Evolutionary conservation across 306 rosid species (phyloP).

Genomic region (Boehmeria nivea): DNA sequence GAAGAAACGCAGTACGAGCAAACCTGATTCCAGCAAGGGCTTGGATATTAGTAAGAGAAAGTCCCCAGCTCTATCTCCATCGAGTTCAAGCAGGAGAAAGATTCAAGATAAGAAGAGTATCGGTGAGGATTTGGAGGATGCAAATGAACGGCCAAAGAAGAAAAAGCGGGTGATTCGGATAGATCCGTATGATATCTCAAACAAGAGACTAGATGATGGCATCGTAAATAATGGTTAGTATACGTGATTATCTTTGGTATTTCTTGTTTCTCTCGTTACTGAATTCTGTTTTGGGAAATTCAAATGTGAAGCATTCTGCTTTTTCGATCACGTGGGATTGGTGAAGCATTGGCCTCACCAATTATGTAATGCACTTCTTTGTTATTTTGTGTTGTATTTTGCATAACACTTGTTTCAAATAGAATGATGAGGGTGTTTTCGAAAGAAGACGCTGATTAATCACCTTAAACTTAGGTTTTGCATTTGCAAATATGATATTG

Average conservation of each 20-base stretch:
- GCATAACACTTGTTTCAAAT: too few relatives aligned
- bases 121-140: slow-evolving; percentile 31
- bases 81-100: slow-evolving; percentile 29
- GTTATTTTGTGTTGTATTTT: too few relatives aligned
- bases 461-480: too few relatives aligned
- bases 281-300: too few relatives aligned
- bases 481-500: too few relatives aligned
- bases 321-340: too few relatives aligned
- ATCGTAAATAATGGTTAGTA: slow-evolving; percentile 43
- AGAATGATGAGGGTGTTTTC: too few relatives aligned
- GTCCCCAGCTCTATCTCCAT: slow-evolving; percentile 17
- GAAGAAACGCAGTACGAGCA: slow-evolving; percentile 32
- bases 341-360: background rate
- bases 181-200: slow-evolving; percentile 72
- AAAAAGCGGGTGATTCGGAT: slow-evolving; percentile 56
- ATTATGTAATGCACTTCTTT: too few relatives aligned
- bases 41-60: slow-evolving; percentile 18
- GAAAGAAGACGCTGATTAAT: too few relatives aligned
- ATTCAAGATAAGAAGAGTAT: slow-evolving; percentile 21
- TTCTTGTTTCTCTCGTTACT: background rate
- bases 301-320: too few relatives aligned
- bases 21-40: slow-evolving; percentile 22
- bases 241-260: background rate
- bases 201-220: slow-evolving; percentile 72
- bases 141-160: slow-evolving; percentile 52